Evolutionary conservation across 331 rosid genomes (phyloP).

Genomic region (Phaseolus coccineus): DNA sequence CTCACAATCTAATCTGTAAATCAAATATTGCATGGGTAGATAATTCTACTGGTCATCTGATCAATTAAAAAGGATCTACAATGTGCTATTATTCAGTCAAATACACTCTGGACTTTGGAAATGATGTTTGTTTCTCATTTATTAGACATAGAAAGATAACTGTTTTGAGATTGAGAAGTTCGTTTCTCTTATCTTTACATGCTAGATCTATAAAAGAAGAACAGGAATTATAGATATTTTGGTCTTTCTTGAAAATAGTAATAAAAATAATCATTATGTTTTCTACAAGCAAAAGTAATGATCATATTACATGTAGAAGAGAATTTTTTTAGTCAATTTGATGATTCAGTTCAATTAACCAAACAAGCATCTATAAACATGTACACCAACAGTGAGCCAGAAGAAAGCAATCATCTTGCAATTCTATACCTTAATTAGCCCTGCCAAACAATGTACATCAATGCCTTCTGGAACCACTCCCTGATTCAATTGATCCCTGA

Average conservation of each 20-base stretch:
- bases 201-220: constrained; percentile 14
- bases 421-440: constrained; percentile 80
- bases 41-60: not conserved
- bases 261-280: not conserved
- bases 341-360: constrained; percentile 20
- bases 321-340: not conserved
- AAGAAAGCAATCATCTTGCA: constrained; percentile 24
- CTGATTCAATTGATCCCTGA: constrained; percentile 75
- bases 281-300: constrained; percentile 10
- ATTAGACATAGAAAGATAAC: not conserved
- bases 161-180: constrained; percentile 25
- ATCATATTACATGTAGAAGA: constrained; percentile 10
- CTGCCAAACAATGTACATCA: constrained; percentile 90
- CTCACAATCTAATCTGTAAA: not conserved
- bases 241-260: not conserved
- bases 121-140: constrained; percentile 13
- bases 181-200: not conserved
- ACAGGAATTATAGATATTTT: not conserved
- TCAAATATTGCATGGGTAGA: constrained; percentile 28
- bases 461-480: constrained; percentile 82
- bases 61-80: constrained; percentile 7
- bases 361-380: constrained; percentile 34
- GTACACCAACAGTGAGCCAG: constrained; percentile 28
- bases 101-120: not conserved
- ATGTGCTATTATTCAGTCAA: not conserved